Evolutionary conservation across 768 basidiomycete genomes (phyloP).

Genomic region (Plicaturopsis crispa): DNA sequence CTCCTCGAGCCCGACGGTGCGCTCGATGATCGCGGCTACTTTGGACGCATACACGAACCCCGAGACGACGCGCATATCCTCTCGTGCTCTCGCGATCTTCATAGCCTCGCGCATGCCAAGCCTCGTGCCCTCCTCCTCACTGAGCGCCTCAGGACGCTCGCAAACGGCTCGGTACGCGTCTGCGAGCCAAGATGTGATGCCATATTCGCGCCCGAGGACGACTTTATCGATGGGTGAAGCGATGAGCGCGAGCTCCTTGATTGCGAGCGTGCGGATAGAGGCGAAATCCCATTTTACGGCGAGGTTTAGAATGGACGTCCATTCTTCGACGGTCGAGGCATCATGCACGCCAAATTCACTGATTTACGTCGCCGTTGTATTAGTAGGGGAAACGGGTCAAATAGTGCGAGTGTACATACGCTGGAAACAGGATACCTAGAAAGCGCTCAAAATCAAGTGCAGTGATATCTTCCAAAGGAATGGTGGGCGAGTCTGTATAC

Average conservation of each 20-base stretch:
- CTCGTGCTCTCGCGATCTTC: neutral
- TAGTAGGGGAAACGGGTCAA: neutral
- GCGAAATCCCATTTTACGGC: constrained; percentile 26
- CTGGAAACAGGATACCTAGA: constrained; percentile 47
- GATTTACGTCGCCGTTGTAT: neutral
- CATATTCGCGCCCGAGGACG: constrained; percentile 20
- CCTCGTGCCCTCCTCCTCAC: neutral
- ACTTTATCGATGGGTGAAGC: constrained; percentile 25
- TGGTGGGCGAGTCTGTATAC: too few species aligned
- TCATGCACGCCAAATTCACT: constrained; percentile 20
- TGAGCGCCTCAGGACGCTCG: constrained; percentile 13
- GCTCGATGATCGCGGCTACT: too few species aligned
- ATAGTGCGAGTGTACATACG: constrained; percentile 25
- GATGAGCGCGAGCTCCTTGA: constrained; percentile 18
- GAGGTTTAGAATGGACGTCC: constrained; percentile 27
- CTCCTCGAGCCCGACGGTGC: too few species aligned
- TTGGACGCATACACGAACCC: too few species aligned
- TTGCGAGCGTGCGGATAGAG: constrained; percentile 19
- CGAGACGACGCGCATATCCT: too few species aligned
- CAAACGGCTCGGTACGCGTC: constrained; percentile 27
- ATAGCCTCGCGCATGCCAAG: neutral
- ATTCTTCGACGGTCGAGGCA: constrained; percentile 18
- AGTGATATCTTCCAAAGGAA: constrained; percentile 35
- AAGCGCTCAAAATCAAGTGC: constrained; percentile 43
- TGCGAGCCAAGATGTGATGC: constrained; percentile 24